A percentile compares a stretch with the other conserved stretches of the same genome.
Conservation (phyloP, 176 grass and related monocot genomes). For the Oryza glaberrima region DNA sequence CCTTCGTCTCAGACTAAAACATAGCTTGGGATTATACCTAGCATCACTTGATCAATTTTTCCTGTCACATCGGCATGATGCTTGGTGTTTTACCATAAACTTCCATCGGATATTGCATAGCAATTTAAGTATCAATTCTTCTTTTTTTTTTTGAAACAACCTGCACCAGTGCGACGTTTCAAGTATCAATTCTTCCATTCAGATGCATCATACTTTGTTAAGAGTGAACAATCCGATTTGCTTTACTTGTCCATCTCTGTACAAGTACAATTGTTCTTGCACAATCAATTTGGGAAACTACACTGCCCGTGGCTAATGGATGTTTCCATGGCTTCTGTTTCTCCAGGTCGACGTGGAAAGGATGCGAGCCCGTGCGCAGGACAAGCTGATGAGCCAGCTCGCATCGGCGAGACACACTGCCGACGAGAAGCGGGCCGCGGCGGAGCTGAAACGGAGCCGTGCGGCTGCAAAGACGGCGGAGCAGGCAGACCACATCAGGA, state of each 20-base stretch:
- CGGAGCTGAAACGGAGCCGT: slow-evolving; percentile 57
- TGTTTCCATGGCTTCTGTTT: background rate
- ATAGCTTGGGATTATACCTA: background rate
- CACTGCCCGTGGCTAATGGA: background rate
- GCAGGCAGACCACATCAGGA: slow-evolving; percentile 85
- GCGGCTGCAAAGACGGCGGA: slow-evolving; percentile 62
- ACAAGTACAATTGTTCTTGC: background rate
- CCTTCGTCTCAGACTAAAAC: background rate
- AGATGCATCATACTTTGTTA: background rate
- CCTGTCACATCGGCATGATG: background rate
- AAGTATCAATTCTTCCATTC: background rate
- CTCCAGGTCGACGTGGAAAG: slow-evolving; percentile 85
- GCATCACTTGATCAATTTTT: background rate
- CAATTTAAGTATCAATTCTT: background rate
- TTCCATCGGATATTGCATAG: background rate
- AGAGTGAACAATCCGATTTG: background rate
- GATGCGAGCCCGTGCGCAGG: slow-evolving; percentile 75
- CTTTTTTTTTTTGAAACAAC: too few relatives aligned
- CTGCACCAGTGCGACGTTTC: too few relatives aligned
- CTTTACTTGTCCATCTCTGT: background rate
- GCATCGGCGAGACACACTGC: slow-evolving; percentile 69
- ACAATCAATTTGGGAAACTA: background rate
- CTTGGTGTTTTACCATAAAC: background rate
- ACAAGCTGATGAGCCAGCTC: slow-evolving; percentile 80
- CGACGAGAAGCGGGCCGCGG: slow-evolving; percentile 63